phyloP scores from a whole-genome alignment of 1,284 basidiomycete species.

The Tilletia indica region DNA sequence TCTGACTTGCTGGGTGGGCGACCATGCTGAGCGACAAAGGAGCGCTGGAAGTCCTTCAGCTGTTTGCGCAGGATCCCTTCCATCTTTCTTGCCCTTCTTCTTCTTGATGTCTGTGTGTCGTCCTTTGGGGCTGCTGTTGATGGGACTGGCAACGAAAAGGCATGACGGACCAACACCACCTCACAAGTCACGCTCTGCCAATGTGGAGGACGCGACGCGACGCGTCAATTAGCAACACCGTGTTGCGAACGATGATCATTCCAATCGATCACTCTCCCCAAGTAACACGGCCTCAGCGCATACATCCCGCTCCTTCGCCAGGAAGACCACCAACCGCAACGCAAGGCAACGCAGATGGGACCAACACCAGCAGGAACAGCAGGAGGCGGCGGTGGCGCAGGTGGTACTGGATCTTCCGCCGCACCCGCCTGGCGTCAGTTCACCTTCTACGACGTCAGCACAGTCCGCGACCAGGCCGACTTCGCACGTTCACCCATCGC shows the following conservation, averaged over 20 bases:
- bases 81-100: slow-evolving; percentile 22
- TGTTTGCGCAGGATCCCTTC: slow-evolving; percentile 34
- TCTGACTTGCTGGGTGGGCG: slow-evolving; percentile 45
- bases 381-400: not conserved
- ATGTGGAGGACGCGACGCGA: slow-evolving; percentile 1
- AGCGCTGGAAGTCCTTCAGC: slow-evolving; percentile 37
- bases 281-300: too few relatives aligned
- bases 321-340: not conserved
- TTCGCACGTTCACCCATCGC: slow-evolving; percentile 34
- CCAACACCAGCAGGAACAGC: too few relatives aligned
- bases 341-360: too few relatives aligned
- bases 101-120: too few relatives aligned
- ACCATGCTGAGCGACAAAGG: slow-evolving; percentile 34
- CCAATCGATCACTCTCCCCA: too few relatives aligned
- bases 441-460: slow-evolving; percentile 41
- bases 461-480: slow-evolving; percentile 38
- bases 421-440: slow-evolving; percentile 47
- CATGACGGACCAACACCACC: too few relatives aligned
- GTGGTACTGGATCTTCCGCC: slow-evolving; percentile 24
- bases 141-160: too few relatives aligned
- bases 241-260: not conserved
- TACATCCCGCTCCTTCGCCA: too few relatives aligned
- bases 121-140: too few relatives aligned
- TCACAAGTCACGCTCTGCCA: too few relatives aligned
- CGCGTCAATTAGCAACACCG: not conserved